Percentiles rank a stretch among this genome's conserved stretches.
These are phyloP conservation scores for Rhododendron vialii DNA, from an alignment of 148 eudicot genomes.

Conservation along the genomic window DNA sequence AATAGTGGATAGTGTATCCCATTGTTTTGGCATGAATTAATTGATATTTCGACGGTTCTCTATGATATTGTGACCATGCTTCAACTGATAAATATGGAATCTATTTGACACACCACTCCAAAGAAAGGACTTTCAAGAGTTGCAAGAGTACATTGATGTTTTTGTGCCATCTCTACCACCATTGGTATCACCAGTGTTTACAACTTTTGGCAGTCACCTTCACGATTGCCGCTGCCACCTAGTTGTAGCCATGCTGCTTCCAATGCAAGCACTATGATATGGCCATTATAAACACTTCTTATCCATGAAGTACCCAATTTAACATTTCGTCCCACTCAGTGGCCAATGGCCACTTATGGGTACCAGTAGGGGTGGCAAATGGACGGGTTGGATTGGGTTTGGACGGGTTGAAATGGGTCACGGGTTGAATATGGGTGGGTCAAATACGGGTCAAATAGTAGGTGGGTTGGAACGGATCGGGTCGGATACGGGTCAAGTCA, in stretches of 20 bases:
- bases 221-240: neutral
- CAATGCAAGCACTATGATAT: neutral
- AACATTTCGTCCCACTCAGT: neutral
- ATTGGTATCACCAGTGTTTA: neutral
- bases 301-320: neutral
- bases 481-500: too few species aligned
- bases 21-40: neutral
- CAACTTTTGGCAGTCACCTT: neutral
- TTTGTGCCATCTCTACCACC: neutral
- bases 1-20: neutral
- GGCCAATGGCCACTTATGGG: neutral
- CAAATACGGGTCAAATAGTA: too few species aligned
- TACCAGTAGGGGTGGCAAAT: neutral
- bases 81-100: neutral
- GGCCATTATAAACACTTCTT: neutral
- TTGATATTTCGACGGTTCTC: neutral
- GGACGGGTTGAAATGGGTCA: too few species aligned
- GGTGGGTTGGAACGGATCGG: too few species aligned
- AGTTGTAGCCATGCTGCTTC: neutral
- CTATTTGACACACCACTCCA: neutral
- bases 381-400: too few species aligned
- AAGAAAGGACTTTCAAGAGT: neutral
- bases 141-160: neutral
- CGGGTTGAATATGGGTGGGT: too few species aligned
- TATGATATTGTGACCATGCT: neutral